Base-by-base conservation (phyloP, 306 rosid species). In the Cucumis cinereus region DNA sequence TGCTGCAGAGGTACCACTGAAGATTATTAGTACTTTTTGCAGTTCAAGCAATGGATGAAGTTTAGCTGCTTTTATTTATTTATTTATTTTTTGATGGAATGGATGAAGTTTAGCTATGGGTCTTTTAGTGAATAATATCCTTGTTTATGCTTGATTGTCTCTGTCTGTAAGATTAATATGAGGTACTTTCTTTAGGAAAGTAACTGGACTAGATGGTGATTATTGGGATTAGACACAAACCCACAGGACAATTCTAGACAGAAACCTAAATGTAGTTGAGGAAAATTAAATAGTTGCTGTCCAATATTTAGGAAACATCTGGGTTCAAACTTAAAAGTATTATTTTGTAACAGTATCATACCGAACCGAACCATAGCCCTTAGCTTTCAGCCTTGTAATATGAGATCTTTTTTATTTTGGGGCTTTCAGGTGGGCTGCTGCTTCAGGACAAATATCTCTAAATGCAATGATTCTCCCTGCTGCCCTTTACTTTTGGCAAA, bases 401-500 rank as follows among this genome's bases (percentile, higher is more conserved):
- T 79, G 47, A 74, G 38, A 22, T 26, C 15, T 49, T 16, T 16
- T 47, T 71, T 50, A 81, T 7, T 35, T 62, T 36, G 66, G 77
- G 74, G 38, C 68, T 86, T 79, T 80, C 92, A 94, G 96, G 74
- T 94, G 97, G 96, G 96, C 88, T 80, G 97, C 97, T 60, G 94
- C 97, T 63, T 86, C 96, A 54, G 94, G 94, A 74, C 86, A 87
- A 78, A 79, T 94, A 81, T 90, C 97, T 26, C 84, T 90, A 45
- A 91, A 88, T 81, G 91, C 80, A 53, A 84, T 91, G 86, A 85
- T 94, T 86, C 97, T 94, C 75, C 98, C 96, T 9, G 96, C 95
- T 68, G 98, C 98, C 77, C 86, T 94, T 77, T 94, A 94, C 85
- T 94, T 94, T 83, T 94, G 98, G 98, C 96, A 94, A 84, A 67